Conservation (phyloP, 2,329 filamentous ascomycete genomes). For the Fusarium pseudonygamai region DNA sequence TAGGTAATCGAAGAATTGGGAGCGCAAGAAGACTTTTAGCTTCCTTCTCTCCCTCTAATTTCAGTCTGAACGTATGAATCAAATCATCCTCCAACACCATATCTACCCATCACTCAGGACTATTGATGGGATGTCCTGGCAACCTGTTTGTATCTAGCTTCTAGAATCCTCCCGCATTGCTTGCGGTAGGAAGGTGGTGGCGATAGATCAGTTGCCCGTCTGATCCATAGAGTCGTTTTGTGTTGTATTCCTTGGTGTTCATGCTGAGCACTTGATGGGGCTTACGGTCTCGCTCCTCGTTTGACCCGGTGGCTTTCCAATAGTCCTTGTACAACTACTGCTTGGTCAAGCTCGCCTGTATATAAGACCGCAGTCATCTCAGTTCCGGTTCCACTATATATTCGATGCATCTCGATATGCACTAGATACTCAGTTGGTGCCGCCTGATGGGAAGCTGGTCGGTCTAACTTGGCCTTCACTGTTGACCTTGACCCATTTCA, state of each 20-base stretch:
- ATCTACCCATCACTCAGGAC: not conserved
- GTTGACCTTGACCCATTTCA: conserved; percentile 81
- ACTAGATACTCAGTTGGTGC: conserved; percentile 19
- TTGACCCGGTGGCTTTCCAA: not conserved
- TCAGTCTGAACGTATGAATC: not conserved
- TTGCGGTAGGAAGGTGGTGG: not conserved
- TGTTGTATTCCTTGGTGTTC: not conserved
- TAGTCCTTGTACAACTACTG: not conserved
- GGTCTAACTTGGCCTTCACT: conserved; percentile 70
- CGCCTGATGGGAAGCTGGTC: conserved; percentile 79
- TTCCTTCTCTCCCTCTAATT: not conserved
- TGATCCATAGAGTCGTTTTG: not conserved
- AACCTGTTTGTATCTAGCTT: not conserved
- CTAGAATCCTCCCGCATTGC: not conserved
- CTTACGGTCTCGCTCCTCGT: not conserved
- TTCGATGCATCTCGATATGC: not conserved
- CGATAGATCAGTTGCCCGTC: not conserved
- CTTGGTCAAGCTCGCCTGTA: not conserved
- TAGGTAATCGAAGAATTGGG: not conserved
- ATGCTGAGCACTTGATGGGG: not conserved
- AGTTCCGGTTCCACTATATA: not conserved
- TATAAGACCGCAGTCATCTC: not conserved
- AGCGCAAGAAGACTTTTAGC: not conserved
- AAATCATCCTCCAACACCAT: not conserved
- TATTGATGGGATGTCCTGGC: not conserved